These are phyloP conservation scores for Tulasnella sp. DNA, from an alignment of 768 basidiomycete genomes.

Conservation along the genomic window DNA sequence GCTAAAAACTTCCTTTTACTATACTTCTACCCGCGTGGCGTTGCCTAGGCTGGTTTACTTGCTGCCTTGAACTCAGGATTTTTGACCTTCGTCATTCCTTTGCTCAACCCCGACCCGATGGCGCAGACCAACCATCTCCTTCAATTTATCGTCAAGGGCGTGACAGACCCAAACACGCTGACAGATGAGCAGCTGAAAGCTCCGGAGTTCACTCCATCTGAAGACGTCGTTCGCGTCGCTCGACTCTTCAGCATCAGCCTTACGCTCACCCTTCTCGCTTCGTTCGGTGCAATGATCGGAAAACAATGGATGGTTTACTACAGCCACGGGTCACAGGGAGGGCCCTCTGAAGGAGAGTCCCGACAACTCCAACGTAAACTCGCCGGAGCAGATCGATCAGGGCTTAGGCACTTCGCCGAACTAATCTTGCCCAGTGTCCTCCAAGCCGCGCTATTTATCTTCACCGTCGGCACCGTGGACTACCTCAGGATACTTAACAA, in stretches of 20 bases:
- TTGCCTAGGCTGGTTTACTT: background rate
- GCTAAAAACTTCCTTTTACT: too few relatives aligned
- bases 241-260: background rate
- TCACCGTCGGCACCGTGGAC: background rate
- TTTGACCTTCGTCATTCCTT: background rate
- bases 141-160: background rate
- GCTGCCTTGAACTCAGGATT: background rate
- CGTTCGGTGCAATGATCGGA: background rate
- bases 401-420: background rate
- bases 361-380: background rate
- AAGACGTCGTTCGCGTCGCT: background rate
- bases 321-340: background rate
- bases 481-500: background rate
- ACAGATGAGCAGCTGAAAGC: background rate
- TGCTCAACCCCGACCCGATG: background rate
- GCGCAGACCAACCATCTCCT: background rate
- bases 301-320: background rate
- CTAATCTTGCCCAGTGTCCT: background rate
- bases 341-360: background rate
- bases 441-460: background rate
- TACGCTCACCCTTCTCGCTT: background rate
- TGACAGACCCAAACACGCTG: background rate
- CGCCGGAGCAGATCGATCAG: background rate
- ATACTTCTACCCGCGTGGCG: background rate
- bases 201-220: background rate